These are phyloP conservation scores for Zostera marina DNA, from an alignment of 116 monocot genomes.

Conservation along the genomic window DNA sequence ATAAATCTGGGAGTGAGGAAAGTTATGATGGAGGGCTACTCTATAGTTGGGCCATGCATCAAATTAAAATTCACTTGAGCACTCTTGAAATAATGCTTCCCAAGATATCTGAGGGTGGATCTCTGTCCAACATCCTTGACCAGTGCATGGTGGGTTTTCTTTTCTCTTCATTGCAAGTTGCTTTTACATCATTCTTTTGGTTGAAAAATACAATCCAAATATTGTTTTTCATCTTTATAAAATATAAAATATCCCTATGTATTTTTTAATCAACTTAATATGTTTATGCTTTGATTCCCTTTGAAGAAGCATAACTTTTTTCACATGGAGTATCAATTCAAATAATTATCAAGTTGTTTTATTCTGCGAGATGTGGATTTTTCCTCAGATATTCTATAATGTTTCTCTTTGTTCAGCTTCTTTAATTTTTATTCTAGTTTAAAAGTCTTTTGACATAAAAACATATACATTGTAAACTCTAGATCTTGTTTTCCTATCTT, in stretches of 20 bases:
- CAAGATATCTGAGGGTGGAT: conserved; percentile 75
- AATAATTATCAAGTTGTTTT: no score
- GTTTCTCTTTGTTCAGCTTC: no score
- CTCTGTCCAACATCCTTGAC: conserved; percentile 77
- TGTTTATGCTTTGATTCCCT: neutral
- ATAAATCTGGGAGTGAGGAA: conserved; percentile 85
- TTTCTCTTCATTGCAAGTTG: neutral
- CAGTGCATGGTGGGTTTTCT: conserved; percentile 77
- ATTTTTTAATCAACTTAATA: neutral
- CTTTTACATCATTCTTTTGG: neutral
- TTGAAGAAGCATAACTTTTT: no score
- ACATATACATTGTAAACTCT: no score
- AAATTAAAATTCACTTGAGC: conserved; percentile 61
- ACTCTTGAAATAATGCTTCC: conserved; percentile 91
- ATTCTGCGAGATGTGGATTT: no score
- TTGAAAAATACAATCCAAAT: no score
- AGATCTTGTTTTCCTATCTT: neutral
- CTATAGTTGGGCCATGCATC: conserved; percentile 97
- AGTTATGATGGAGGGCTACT: conserved; percentile 94
- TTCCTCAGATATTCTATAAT: no score
- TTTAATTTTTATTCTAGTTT: no score
- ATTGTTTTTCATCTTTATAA: neutral
- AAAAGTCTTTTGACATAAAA: no score
- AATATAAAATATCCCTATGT: neutral
- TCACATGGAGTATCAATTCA: no score